Conservation (phyloP, 78 protist species). For the Bodo saltans region DNA sequence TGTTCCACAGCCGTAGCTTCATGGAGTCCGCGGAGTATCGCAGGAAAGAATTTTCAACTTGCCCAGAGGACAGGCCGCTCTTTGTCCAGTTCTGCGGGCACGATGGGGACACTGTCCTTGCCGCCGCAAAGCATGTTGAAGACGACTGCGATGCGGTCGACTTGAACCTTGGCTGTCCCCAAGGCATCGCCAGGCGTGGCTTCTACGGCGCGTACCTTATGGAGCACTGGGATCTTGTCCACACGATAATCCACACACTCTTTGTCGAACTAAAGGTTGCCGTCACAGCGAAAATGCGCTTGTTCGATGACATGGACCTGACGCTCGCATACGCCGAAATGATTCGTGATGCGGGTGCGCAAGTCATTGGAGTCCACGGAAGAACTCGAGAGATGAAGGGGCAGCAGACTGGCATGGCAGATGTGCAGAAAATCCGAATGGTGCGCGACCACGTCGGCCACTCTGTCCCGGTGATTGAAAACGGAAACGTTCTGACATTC, state of each 20-base stretch:
- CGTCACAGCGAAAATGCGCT: conserved; percentile 62
- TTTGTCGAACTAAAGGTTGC: conserved; percentile 39
- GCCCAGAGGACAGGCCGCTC: conserved; percentile 63
- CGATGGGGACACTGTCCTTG: conserved; percentile 60
- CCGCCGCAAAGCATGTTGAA: conserved; percentile 52
- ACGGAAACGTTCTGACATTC: conserved; percentile 52
- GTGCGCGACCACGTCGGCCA: conserved; percentile 9
- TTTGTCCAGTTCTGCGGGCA: conserved; percentile 74
- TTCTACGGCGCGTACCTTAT: conserved; percentile 61
- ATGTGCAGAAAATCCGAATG: conserved; percentile 45
- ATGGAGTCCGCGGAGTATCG: conserved; percentile 23
- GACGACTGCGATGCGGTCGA: conserved; percentile 50
- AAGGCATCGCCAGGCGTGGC: conserved; percentile 54
- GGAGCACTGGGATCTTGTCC: conserved; percentile 56
- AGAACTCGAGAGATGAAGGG: conserved; percentile 60
- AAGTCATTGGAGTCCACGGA: conserved; percentile 61
- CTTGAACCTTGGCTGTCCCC: conserved; percentile 79
- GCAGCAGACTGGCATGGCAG: conserved; percentile 48
- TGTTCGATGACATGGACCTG: conserved; percentile 18
- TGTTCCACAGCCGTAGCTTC: conserved; percentile 46
- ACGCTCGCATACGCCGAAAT: conserved; percentile 57
- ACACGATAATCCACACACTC: conserved; percentile 25
- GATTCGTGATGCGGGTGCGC: conserved; percentile 55
- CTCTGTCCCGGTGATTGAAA: conserved; percentile 66
- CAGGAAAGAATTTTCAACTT: conserved; percentile 15